phyloP scores from a whole-genome alignment of 2,329 filamentous ascomycete species.

The Pyrenochaeta sp. region DNA sequence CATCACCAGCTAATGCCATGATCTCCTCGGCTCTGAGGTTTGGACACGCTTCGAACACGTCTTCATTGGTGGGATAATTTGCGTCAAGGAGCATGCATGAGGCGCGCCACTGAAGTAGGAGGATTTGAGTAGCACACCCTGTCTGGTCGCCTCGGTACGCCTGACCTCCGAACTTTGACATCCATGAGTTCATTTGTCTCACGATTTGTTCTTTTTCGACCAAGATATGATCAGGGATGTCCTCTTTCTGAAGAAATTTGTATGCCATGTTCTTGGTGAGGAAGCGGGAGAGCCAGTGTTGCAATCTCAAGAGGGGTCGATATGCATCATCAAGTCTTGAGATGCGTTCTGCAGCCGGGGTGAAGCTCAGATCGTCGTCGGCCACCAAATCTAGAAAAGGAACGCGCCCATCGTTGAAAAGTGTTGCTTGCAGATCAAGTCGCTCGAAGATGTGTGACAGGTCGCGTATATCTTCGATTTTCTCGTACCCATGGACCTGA shows the following conservation, averaged over 20 bases:
- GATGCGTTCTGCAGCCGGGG: not conserved
- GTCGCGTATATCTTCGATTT: not conserved
- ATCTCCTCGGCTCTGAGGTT: constrained; percentile 5
- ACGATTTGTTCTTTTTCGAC: not conserved
- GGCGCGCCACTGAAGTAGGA: constrained; percentile 4
- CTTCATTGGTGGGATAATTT: not conserved
- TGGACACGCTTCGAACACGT: constrained; percentile 4
- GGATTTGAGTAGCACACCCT: not conserved
- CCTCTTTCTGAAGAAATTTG: not conserved
- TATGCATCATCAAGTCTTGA: constrained; percentile 3
- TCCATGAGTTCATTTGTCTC: not conserved
- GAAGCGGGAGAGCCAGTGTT: constrained; percentile 1
- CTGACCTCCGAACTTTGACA: not conserved
- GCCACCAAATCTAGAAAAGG: not conserved
- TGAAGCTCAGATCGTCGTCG: not conserved
- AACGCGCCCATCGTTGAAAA: constrained; percentile 6
- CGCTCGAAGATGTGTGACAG: constrained; percentile 5
- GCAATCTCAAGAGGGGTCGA: constrained; percentile 1
- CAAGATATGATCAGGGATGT: not conserved
- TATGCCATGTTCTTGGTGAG: constrained; percentile 2
- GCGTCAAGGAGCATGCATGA: constrained; percentile 7
- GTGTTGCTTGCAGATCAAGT: constrained; percentile 6
- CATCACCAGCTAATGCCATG: not conserved
- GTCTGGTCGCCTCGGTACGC: not conserved
- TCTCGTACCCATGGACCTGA: not conserved